Conservation (phyloP, 768 basidiomycete species). For the Tephrocybe sp. region DNA sequence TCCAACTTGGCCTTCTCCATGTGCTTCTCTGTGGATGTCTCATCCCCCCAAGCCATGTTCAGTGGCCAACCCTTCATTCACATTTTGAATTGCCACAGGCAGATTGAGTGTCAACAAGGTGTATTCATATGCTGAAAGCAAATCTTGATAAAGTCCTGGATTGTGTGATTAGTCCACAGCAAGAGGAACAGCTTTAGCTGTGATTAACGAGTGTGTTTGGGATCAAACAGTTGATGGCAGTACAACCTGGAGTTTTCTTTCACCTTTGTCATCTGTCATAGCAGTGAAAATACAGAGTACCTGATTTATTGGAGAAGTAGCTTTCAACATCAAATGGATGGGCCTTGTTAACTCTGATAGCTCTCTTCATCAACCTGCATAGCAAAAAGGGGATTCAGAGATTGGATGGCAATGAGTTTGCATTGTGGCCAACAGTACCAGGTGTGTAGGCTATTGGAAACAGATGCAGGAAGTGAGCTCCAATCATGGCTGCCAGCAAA, state of each 20-base stretch:
- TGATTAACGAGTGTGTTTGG: slow-evolving; percentile 64
- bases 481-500: no score
- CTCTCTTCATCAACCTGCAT: slow-evolving; percentile 47
- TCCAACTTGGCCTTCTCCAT: slow-evolving; percentile 82
- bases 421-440: no score
- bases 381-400: neutral
- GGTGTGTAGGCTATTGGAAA: no score
- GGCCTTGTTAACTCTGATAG: slow-evolving; percentile 57
- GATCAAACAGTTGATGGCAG: slow-evolving; percentile 69
- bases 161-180: slow-evolving; percentile 71
- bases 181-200: slow-evolving; percentile 68
- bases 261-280: neutral
- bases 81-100: slow-evolving; percentile 40
- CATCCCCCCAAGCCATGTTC: slow-evolving; percentile 76
- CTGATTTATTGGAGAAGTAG: slow-evolving; percentile 75
- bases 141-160: slow-evolving; percentile 53
- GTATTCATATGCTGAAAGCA: slow-evolving; percentile 57
- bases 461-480: no score
- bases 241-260: slow-evolving; percentile 52
- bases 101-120: slow-evolving; percentile 24
- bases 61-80: slow-evolving; percentile 48
- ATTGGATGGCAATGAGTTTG: neutral
- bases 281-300: slow-evolving; percentile 33
- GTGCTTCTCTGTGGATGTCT: slow-evolving; percentile 59
- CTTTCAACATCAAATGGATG: slow-evolving; percentile 89